A percentile compares a stretch with the other conserved stretches of the same genome.
Conservation (phyloP, 169 alveolate genomes). For the Cryptosporidium meleagridis region DNA sequence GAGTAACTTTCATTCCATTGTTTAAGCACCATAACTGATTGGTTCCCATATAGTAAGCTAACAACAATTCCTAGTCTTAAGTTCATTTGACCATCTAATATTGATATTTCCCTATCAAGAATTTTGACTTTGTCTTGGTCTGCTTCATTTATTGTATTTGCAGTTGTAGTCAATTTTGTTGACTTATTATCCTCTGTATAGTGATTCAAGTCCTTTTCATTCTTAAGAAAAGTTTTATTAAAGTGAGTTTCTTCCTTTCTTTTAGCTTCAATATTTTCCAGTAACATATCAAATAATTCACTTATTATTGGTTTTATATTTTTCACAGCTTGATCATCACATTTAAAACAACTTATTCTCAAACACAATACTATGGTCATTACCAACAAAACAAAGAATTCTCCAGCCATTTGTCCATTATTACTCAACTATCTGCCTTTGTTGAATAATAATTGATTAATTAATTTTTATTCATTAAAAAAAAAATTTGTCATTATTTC, state of each 20-base stretch:
- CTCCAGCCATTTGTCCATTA: neutral
- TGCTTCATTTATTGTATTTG: neutral
- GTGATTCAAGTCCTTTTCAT: neutral
- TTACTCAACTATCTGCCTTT: neutral
- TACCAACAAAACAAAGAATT: neutral
- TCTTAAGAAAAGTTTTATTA: neutral
- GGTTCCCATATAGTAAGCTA: neutral
- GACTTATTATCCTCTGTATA: neutral
- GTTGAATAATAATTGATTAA: too few relatives aligned
- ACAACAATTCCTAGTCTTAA: neutral
- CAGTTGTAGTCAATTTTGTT: neutral
- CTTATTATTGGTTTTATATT: conserved; percentile 31
- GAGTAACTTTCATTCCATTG: conserved; percentile 20
- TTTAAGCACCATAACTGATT: conserved; percentile 37
- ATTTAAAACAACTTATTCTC: neutral
- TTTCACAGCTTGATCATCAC: neutral
- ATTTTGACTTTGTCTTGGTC: neutral
- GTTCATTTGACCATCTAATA: neutral
- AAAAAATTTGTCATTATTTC: neutral
- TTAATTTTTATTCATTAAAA: neutral
- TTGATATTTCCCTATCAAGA: conserved; percentile 7
- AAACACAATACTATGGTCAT: neutral
- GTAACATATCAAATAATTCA: conserved; percentile 53
- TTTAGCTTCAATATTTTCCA: conserved; percentile 25
- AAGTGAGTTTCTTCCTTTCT: neutral